These are phyloP conservation scores for Crotalaria pallida DNA, from an alignment of 306 rosid genomes.

Conservation along the genomic window DNA sequence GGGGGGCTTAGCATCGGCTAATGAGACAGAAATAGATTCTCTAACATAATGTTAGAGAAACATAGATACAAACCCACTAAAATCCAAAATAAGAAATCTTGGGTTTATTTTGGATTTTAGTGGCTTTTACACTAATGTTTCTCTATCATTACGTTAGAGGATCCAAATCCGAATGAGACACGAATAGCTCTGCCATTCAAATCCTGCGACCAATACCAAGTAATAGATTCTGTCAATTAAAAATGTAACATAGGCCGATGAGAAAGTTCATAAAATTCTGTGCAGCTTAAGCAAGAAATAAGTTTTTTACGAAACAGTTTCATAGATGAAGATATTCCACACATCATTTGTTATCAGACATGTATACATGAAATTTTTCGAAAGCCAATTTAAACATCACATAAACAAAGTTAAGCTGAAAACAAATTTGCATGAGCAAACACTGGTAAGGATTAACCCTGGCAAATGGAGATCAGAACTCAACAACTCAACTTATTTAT, in stretches of 20 bases:
- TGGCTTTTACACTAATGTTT: too few relatives aligned
- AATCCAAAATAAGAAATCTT: too few relatives aligned
- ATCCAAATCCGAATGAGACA: too few relatives aligned
- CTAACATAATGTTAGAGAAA: too few relatives aligned
- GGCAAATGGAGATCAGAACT: not conserved
- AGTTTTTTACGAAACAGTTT: not conserved
- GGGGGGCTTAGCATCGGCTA: conserved; percentile 71
- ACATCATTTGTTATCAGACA: too few relatives aligned
- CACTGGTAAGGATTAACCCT: not conserved
- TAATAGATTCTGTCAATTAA: not conserved
- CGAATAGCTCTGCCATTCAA: conserved; percentile 77
- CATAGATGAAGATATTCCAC: not conserved
- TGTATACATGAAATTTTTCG: not conserved
- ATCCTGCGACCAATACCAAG: conserved; percentile 51
- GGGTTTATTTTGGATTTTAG: too few relatives aligned
- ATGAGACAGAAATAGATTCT: too few relatives aligned
- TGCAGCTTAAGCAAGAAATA: not conserved
- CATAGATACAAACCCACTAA: too few relatives aligned
- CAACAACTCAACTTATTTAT: not conserved
- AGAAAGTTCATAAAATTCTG: not conserved
- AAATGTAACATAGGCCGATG: not conserved
- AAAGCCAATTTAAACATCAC: not conserved
- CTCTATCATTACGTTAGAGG: too few relatives aligned
- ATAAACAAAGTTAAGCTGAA: not conserved
- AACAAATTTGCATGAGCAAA: not conserved